Evolutionary conservation across 305 asterid genomes (phyloP).

Genomic region (Rubia occidens): DNA sequence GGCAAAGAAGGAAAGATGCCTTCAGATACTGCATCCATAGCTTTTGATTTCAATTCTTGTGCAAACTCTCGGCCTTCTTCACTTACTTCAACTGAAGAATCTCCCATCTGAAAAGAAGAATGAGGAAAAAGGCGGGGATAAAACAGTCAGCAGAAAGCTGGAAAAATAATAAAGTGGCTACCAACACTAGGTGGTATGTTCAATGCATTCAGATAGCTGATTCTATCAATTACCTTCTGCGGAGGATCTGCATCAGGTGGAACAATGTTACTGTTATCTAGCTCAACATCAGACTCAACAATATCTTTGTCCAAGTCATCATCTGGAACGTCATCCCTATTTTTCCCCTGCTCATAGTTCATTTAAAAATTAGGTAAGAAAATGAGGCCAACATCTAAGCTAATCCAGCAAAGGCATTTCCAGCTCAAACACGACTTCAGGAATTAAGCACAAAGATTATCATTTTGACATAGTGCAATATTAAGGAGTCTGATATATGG

Average conservation of each 20-base stretch:
- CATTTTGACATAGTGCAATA: neutral
- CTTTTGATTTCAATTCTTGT: slow-evolving; percentile 45
- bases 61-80: slow-evolving; percentile 63
- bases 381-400: neutral
- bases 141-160: neutral
- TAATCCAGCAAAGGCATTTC: slow-evolving; percentile 1
- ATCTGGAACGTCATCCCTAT: slow-evolving; percentile 16
- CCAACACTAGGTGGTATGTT: neutral
- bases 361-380: slow-evolving; percentile 6
- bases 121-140: neutral
- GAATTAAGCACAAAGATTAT: neutral
- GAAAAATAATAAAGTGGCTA: neutral
- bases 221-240: slow-evolving; percentile 37
- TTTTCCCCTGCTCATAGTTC: slow-evolving; percentile 29
- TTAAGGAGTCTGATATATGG: neutral
- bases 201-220: neutral
- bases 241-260: slow-evolving; percentile 64
- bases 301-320: slow-evolving; percentile 35
- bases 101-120: slow-evolving; percentile 57
- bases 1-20: slow-evolving; percentile 25
- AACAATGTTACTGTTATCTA: slow-evolving; percentile 48
- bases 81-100: slow-evolving; percentile 48
- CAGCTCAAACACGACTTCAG: neutral
- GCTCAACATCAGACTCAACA: slow-evolving; percentile 65
- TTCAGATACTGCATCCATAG: slow-evolving; percentile 50